These are phyloP conservation scores for Globisporangium paddicum DNA, from an alignment of 352 stramenopile species.

Conservation along the genomic window DNA sequence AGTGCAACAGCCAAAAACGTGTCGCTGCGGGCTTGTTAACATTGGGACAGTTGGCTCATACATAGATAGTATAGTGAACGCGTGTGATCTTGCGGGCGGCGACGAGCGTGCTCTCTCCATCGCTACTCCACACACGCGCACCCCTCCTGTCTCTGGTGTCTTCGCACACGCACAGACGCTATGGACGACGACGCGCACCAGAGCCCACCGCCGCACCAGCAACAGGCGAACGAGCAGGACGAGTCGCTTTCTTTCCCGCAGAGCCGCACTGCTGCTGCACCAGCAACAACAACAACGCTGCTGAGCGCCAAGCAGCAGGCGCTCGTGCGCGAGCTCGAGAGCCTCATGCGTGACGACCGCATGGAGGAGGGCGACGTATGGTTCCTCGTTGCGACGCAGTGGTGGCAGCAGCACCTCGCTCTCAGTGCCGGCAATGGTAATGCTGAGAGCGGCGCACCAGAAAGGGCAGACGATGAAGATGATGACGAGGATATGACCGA, in stretches of 20 bases:
- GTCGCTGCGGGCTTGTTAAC: too few relatives aligned
- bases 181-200: background rate
- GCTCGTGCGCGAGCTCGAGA: constrained; percentile 18
- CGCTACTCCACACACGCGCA: too few relatives aligned
- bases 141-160: too few relatives aligned
- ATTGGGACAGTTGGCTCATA: too few relatives aligned
- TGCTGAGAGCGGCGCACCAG: constrained; percentile 9
- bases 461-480: constrained; percentile 7
- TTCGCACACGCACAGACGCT: too few relatives aligned
- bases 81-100: too few relatives aligned
- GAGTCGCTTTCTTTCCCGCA: background rate
- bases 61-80: too few relatives aligned
- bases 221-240: background rate
- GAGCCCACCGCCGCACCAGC: background rate
- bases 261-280: too few relatives aligned
- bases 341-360: constrained; percentile 24
- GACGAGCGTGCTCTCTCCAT: too few relatives aligned
- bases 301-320: constrained; percentile 1
- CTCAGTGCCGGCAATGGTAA: constrained; percentile 7
- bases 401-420: constrained; percentile 47
- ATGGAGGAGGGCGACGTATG: constrained; percentile 50
- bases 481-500: constrained; percentile 13
- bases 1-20: too few relatives aligned
- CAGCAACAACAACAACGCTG: too few relatives aligned
- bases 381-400: constrained; percentile 49